Evolutionary conservation across 129 eudicot genomes (phyloP).

Genomic region (Centella asiatica): DNA sequence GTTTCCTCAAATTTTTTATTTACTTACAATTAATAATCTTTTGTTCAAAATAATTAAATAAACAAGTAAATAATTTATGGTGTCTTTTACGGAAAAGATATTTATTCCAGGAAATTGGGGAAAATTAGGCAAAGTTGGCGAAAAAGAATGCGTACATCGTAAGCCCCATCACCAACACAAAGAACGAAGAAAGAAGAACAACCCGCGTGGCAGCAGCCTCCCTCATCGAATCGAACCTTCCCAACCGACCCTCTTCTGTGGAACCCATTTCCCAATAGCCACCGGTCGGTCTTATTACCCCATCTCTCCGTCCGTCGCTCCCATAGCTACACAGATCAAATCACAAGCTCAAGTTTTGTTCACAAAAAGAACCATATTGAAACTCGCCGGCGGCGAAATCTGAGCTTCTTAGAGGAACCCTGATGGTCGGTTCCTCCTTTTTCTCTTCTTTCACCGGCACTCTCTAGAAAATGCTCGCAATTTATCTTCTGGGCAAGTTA

Average conservation of each 20-base stretch:
- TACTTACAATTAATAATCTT: too few species aligned
- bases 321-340: not conserved
- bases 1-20: too few species aligned
- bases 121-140: not conserved
- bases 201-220: too few species aligned
- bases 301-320: not conserved
- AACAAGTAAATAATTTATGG: too few species aligned
- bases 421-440: constrained; percentile 15
- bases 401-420: not conserved
- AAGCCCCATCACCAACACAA: not conserved
- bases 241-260: too few species aligned
- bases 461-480: constrained; percentile 38
- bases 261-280: too few species aligned
- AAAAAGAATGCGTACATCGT: not conserved
- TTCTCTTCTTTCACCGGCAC: not conserved
- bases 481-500: constrained; percentile 25
- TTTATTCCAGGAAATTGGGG: not conserved
- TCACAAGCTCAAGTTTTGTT: not conserved
- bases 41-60: too few species aligned
- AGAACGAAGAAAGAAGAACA: not conserved
- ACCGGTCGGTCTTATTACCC: not conserved
- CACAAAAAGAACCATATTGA: not conserved
- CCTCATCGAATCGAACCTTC: too few species aligned
- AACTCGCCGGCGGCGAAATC: not conserved
- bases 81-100: too few species aligned